A percentile compares a stretch with the other conserved stretches of the same genome.
Conservation (phyloP, 2,329 filamentous ascomycete genomes). For the Macrophomina tecta region DNA sequence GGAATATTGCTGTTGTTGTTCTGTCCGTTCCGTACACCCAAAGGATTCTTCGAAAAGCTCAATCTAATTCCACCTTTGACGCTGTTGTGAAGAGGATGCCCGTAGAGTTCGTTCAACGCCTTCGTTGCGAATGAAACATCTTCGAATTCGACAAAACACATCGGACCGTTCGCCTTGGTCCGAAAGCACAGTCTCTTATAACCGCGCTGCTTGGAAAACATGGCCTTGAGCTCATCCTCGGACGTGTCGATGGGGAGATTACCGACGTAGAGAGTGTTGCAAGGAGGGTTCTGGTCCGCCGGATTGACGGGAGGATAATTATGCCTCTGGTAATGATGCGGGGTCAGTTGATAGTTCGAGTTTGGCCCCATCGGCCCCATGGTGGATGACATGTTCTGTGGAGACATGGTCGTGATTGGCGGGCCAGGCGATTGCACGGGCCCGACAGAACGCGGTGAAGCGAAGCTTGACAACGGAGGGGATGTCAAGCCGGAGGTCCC, state of each 20-base stretch:
- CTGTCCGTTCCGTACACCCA: slow-evolving; percentile 86
- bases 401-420: slow-evolving; percentile 47
- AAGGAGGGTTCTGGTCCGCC: slow-evolving; percentile 94
- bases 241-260: slow-evolving; percentile 92
- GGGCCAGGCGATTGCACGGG: slow-evolving; percentile 58
- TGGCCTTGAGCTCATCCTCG: slow-evolving; percentile 91
- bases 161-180: slow-evolving; percentile 92
- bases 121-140: slow-evolving; percentile 92
- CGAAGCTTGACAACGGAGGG: slow-evolving; percentile 58
- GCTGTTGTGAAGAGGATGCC: slow-evolving; percentile 84
- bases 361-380: slow-evolving; percentile 57
- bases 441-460: slow-evolving; percentile 55
- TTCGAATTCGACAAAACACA: slow-evolving; percentile 99
- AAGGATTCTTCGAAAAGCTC: slow-evolving; percentile 96
- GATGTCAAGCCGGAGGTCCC: slow-evolving; percentile 53
- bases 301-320: slow-evolving; percentile 88
- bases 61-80: slow-evolving; percentile 93
- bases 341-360: slow-evolving; percentile 62
- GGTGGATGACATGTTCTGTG: slow-evolving; percentile 64
- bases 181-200: slow-evolving; percentile 96
- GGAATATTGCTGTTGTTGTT: slow-evolving; percentile 58
- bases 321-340: slow-evolving; percentile 64
- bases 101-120: slow-evolving; percentile 87
- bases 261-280: slow-evolving; percentile 98
- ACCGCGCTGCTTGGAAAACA: slow-evolving; percentile 91